Base-by-base conservation (phyloP, 2,329 filamentous ascomycete species). In the Exserohilum turcica region DNA sequence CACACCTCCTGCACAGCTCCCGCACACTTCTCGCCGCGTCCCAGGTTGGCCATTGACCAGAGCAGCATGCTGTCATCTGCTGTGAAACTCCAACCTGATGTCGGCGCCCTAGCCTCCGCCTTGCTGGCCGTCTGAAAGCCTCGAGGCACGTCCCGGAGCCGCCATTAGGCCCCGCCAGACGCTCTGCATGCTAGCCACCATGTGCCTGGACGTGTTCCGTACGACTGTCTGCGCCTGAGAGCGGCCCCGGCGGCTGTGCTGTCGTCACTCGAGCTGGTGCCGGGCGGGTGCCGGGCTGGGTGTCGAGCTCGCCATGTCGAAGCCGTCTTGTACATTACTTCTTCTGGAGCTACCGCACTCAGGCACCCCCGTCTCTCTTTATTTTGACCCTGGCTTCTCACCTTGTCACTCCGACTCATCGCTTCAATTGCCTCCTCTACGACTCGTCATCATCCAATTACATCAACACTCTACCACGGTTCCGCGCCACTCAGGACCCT, bases 151-250 rank as follows among this genome's bases (percentile, higher is more conserved):
- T 60, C 59, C 60, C 40, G 42, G 52, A 51, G 54, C 48, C 43
- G 52, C 55, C 43, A 46, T 43, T 43, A 46, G 53, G 51, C 56
- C 52, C 48, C 31, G 48, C 35, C 56, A 37, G 51, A 47, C 36
- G 39, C 40, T 33, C 40, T 58, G 52, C 56, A 55, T 63, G 58
- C 64, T 56, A 64, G 64, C 63, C 61, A 66, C 70, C 64, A 70
- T 71, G 66, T 70, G 68, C 58, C 61, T 63, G 45, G 61, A 64
- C 58, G 58, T 64, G 56, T 67, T 60, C 51, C 40, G 67, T 70
- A 60, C 60, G 48, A 70, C 65, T 15, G 42, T 55, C 45, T 33
- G 52, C 48, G 54, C 47, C 52, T 33, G 56, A 39, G 18, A 60
- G 52, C 47, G 47, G 49, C 47, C 50, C 56, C 52, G 42, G 47